Conservation (phyloP, 2,329 filamentous ascomycete genomes). For the Cryphonectria carpinicola region DNA sequence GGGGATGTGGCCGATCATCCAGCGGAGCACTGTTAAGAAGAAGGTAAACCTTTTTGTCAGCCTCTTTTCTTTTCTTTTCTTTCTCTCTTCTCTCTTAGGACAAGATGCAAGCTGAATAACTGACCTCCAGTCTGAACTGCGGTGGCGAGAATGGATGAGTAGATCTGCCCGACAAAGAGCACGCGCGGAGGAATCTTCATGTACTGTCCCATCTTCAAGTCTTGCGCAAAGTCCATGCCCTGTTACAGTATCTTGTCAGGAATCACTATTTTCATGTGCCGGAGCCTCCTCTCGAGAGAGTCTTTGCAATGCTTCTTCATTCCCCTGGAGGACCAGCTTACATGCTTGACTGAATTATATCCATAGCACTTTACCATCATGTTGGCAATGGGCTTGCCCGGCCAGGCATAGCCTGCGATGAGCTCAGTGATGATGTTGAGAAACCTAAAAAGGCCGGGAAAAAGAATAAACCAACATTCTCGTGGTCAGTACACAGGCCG, state of each 20-base stretch:
- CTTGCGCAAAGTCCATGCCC: constrained; percentile 39
- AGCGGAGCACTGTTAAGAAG: constrained; percentile 30
- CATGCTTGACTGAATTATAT: constrained; percentile 40
- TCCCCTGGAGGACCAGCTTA: background rate
- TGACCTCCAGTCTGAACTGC: constrained; percentile 39
- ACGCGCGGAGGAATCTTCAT: constrained; percentile 40
- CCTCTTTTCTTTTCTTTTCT: no score
- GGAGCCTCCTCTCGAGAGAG: background rate
- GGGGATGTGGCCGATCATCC: constrained; percentile 37
- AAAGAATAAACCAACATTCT: background rate
- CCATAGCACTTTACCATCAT: constrained; percentile 41
- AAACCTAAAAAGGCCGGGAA: constrained; percentile 26
- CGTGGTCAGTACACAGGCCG: background rate
- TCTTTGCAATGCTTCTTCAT: background rate
- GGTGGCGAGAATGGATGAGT: constrained; percentile 39
- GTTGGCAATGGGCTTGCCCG: constrained; percentile 38
- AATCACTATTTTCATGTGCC: background rate
- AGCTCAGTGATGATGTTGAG: constrained; percentile 40
- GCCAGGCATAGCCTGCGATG: constrained; percentile 40
- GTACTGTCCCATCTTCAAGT: constrained; percentile 40
- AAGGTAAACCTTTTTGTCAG: background rate
- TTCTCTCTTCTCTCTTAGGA: no score
- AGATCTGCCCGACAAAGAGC: constrained; percentile 40
- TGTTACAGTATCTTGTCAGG: background rate
- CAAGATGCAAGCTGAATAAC: background rate